phyloP scores from a whole-genome alignment of 163 green algal genomes.

The Picocystis sp. region DNA sequence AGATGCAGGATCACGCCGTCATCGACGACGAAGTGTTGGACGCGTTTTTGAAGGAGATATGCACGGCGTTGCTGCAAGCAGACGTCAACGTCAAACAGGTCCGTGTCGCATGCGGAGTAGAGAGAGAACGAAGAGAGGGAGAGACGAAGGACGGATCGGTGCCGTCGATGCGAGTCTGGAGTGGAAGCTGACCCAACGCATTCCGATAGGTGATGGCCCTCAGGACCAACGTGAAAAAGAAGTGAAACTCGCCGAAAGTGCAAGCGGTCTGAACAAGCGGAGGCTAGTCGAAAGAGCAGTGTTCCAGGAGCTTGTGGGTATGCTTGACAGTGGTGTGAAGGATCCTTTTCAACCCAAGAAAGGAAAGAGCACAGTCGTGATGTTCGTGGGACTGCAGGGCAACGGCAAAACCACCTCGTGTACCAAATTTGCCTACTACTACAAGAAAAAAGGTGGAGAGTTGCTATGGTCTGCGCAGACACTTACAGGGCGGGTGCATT shows the following conservation, averaged over 20 bases:
- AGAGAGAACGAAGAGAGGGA: no score
- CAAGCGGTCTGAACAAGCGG: conserved; percentile 81
- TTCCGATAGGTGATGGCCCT: conserved; percentile 22
- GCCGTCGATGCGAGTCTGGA: no score
- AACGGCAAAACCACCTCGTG: conserved; percentile 96
- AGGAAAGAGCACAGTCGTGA: conserved; percentile 74
- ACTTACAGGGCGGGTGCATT: conserved; percentile 87
- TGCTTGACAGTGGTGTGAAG: conserved; percentile 50
- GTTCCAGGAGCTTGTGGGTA: conserved; percentile 86
- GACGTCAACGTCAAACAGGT: conserved; percentile 92
- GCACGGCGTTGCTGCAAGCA: conserved; percentile 51
- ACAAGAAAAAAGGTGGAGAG: conserved; percentile 95
- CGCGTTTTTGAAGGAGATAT: conserved; percentile 87
- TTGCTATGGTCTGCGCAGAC: conserved; percentile 93
- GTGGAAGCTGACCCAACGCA: not conserved
- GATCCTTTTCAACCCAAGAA: conserved; percentile 55
- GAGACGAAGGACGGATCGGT: no score
- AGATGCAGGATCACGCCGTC: conserved; percentile 47
- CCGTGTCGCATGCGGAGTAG: not conserved
- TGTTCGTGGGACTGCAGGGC: conserved; percentile 94
- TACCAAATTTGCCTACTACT: conserved; percentile 89
- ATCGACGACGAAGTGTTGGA: conserved; percentile 89
- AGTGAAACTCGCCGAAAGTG: conserved; percentile 75
- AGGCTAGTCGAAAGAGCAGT: conserved; percentile 92
- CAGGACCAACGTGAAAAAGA: conserved; percentile 51